Evolutionary conservation across 192 early-diverging fungal species (phyloP).

Genomic region (Podila verticillata): DNA sequence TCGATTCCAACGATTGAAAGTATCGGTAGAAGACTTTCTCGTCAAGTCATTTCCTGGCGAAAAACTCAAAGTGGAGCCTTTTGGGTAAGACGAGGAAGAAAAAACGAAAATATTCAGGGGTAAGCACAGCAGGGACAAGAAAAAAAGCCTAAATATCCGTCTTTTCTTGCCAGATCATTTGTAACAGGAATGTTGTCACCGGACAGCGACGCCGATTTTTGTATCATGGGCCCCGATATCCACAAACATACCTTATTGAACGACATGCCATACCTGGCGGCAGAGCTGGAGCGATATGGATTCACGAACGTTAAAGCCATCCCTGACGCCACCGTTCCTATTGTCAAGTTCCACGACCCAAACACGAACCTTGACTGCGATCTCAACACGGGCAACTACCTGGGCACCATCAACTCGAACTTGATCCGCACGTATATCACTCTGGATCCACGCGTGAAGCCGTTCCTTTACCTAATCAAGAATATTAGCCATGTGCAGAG

Average conservation of each 20-base stretch:
- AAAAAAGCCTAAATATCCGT: not conserved
- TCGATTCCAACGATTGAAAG: slow-evolving; percentile 6
- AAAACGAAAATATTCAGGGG: no score
- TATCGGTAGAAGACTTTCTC: slow-evolving; percentile 3
- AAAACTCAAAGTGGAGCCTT: slow-evolving; percentile 30
- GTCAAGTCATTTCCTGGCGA: slow-evolving; percentile 12
- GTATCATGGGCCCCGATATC: slow-evolving; percentile 35
- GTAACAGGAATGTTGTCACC: slow-evolving; percentile 34
- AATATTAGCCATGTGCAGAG: slow-evolving; percentile 39
- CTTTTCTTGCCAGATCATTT: slow-evolving; percentile 28
- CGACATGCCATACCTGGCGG: slow-evolving; percentile 28
- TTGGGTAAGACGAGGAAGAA: slow-evolving; percentile 12
- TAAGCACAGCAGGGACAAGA: not conserved
- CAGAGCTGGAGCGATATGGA: slow-evolving; percentile 11
- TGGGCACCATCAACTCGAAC: slow-evolving; percentile 47
- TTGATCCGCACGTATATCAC: slow-evolving; percentile 38
- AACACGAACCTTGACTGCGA: slow-evolving; percentile 37
- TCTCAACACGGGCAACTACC: slow-evolving; percentile 45
- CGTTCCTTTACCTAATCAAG: slow-evolving; percentile 52
- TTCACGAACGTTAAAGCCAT: slow-evolving; percentile 34
- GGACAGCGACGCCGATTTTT: slow-evolving; percentile 50
- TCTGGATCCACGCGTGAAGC: slow-evolving; percentile 48
- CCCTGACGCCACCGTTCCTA: slow-evolving; percentile 40
- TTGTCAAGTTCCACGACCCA: slow-evolving; percentile 52
- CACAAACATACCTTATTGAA: slow-evolving; percentile 19